phyloP scores from a whole-genome alignment of 2,329 filamentous ascomycete species.

The Metarhizium rileyi region DNA sequence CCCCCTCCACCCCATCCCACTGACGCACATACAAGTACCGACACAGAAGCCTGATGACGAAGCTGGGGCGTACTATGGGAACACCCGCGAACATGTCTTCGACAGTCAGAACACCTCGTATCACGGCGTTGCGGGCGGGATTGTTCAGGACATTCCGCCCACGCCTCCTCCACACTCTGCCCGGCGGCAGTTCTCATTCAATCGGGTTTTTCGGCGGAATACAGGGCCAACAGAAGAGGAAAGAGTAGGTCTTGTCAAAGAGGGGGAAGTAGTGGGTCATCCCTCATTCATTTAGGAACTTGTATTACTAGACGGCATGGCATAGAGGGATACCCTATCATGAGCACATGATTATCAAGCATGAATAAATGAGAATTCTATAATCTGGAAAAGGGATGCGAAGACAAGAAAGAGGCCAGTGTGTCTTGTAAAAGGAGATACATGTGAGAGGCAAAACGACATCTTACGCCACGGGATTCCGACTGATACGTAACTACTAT shows the following conservation, averaged over 20 bases:
- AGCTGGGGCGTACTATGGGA: conserved; percentile 28
- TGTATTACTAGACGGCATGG: not conserved
- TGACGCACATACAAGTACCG: conserved; percentile 50
- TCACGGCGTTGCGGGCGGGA: conserved; percentile 34
- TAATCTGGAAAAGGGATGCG: not conserved
- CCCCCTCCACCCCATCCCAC: conserved; percentile 50
- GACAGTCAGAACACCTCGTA: conserved; percentile 35
- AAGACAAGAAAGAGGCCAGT: no score
- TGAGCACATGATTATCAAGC: not conserved
- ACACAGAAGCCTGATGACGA: conserved; percentile 35
- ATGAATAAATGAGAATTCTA: not conserved
- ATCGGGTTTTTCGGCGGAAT: conserved; percentile 58
- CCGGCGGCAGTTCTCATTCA: conserved; percentile 82
- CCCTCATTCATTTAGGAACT: conserved; percentile 2
- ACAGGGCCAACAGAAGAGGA: conserved; percentile 68
- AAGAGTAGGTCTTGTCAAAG: conserved; percentile 69
- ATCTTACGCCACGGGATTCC: not conserved
- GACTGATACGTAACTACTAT: not conserved
- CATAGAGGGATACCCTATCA: not conserved
- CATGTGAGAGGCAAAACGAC: not conserved
- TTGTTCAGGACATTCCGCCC: conserved; percentile 37
- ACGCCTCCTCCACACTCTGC: conserved; percentile 53
- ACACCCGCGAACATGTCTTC: conserved; percentile 36
- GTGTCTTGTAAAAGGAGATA: no score
- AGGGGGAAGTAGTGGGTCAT: conserved; percentile 18